Evolutionary conservation across 345 rosid species (phyloP), one percentile per base, ranked within the genome.

Genomic region (Corymbia maculata): DNA sequence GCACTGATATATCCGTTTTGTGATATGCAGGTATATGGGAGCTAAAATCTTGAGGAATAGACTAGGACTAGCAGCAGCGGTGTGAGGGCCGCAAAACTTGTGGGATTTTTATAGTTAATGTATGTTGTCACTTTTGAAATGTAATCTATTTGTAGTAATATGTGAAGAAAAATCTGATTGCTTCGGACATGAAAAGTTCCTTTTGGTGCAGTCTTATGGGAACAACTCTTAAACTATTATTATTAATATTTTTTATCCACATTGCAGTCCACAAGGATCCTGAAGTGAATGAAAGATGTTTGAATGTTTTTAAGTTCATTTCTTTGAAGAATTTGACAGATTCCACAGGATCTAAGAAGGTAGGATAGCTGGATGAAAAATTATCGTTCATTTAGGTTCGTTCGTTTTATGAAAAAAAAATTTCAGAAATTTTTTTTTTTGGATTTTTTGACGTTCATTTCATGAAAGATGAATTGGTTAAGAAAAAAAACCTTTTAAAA

Each of bases 11-110:
- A 24, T 4, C 13, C 70, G 13, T 42, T 13, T 50, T 85, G 42
- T 22, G 68, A 30, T 61, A 47, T 93, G 91, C 96, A 97, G 99
- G 92, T 96, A 97, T 90, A 94, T 95, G 97, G 99, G 98, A 86
- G 91, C 95, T 88, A 94, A 96, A 95, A 96, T 96, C 91, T 93
- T 95, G 92, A 92, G 96, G 86, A 91, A 94, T 30, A 94, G 99
- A 91, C 93, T 94, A 66, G 96, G 96, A 85, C 91, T 88, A 89
- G 90, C 90, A 75, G 97, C 95, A 87, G 92, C 93, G 88, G 93
- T 92, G 87, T 94, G 90, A 92, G 80, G 91, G 79, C 55, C 21
- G n/a, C 21, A 52, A 53, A 80, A 70, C 80, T 32, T 8, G 45
- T 16, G 19, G 80, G 80, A 70, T 32, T 70, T 66, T 36, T 36